These are phyloP conservation scores for Phycomyces nitens DNA, from an alignment of 192 early-diverging fungal species.

Conservation along the genomic window DNA sequence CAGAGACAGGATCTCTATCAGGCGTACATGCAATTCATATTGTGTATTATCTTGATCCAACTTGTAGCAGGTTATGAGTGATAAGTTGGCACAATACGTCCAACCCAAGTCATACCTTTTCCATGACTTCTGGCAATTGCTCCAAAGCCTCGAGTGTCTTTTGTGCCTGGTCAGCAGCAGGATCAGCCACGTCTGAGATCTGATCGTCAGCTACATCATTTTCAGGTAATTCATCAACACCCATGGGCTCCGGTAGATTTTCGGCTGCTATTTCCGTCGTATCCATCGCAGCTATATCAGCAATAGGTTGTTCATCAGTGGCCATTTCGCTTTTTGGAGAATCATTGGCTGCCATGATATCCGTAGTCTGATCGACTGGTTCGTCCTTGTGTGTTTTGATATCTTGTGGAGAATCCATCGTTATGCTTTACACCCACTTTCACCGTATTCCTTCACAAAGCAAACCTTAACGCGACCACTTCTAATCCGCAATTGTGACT, in stretches of 20 bases:
- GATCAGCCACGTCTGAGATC: neutral
- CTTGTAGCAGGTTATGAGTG: neutral
- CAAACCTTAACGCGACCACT: no score
- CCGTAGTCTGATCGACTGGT: no score
- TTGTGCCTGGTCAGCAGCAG: neutral
- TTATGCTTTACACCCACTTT: no score
- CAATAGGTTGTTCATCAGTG: no score
- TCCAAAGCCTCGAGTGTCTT: conserved; percentile 2
- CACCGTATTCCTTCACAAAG: no score
- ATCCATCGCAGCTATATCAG: neutral
- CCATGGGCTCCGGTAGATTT: neutral
- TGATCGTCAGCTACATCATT: neutral
- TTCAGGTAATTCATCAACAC: neutral
- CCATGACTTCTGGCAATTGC: neutral
- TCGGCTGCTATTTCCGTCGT: neutral
- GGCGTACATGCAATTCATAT: conserved; percentile 50
- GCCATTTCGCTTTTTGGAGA: no score
- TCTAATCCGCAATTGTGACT: no score
- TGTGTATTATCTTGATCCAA: conserved; percentile 20
- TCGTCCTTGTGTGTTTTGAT: no score
- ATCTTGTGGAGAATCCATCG: no score
- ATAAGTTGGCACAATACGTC: neutral
- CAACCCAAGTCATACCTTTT: neutral
- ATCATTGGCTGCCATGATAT: no score
- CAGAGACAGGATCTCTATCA: conserved; percentile 40